Base-by-base conservation (phyloP, 1,139 yeast genomes). In the Saccharomyces uvarum region DNA sequence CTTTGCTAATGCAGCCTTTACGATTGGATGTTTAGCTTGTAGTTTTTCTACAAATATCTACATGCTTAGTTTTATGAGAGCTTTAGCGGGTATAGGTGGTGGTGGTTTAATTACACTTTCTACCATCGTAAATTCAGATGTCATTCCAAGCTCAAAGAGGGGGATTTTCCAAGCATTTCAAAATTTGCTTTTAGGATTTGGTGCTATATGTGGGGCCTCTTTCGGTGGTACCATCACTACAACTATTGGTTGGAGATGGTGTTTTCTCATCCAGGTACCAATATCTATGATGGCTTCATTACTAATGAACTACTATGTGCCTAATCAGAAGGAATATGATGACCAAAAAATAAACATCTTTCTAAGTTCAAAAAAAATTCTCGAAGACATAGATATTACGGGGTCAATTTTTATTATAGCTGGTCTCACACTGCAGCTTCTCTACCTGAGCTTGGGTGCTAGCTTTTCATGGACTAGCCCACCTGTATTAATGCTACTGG, bases 211-310 rank as follows among this genome's bases (percentile, higher is more conserved):
- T 5, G 88, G 88, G 29, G 88, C 88, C 9, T 73, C 82, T 1
- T 63, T 79, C 48, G 86, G 96, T 38, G 96, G 96, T 2, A 63
- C 80, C 47, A 71, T 88, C 28, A 79, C 91, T 19, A 85, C 84
- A 54, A 60, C 64, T 19, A 76, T 80, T 57, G 95, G 95, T 26
- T 88, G 96, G 96, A 78, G 86, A 62, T 78, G 75, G 64, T 82
- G 81, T 14, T 81, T 81, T 60, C 69, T 74, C 57, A 64, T 74
- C 41, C 86, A 81, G 65, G 78, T 78, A 3, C 96, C 96, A 0
- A 70, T 86, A 41, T 82, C 86, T 6, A 50, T 77, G 2, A 38
- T 70, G 11, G 79, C 77, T 5, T 75, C 75, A 2, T 11, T 72
- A 7, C 69, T 75, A 2, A 70, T 76, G 19, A 72, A 68, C 59